Conservation (phyloP, 1,139 yeast genomes). For the Scheffersomyces stambukii region DNA sequence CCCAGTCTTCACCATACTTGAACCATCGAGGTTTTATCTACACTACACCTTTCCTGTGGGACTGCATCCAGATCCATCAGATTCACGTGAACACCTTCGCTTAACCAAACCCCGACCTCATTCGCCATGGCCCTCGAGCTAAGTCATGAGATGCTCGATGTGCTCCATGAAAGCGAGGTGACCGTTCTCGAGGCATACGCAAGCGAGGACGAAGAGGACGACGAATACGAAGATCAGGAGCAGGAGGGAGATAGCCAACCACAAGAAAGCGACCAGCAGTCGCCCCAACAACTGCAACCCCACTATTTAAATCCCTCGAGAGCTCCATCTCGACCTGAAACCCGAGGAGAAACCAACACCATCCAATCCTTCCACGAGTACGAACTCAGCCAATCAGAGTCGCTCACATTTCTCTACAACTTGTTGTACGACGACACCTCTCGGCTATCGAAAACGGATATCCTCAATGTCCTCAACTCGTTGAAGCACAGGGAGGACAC, state of each 20-base stretch:
- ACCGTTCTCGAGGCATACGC: constrained; percentile 1
- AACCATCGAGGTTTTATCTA: too few relatives aligned
- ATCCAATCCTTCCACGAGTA: constrained; percentile 23
- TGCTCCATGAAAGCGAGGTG: too few relatives aligned
- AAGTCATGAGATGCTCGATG: too few relatives aligned
- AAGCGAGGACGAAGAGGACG: constrained; percentile 3
- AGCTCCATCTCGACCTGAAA: too few relatives aligned
- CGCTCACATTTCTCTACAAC: constrained; percentile 37
- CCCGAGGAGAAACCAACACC: constrained; percentile 2
- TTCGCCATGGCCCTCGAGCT: too few relatives aligned
- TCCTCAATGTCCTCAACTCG: constrained; percentile 30
- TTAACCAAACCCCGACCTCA: too few relatives aligned
- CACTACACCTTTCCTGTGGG: too few relatives aligned
- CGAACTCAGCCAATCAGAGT: constrained; percentile 39
- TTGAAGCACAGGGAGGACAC: constrained; percentile 33
- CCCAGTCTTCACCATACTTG: too few relatives aligned
- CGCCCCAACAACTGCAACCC: background rate
- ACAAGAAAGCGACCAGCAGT: background rate
- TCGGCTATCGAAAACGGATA: constrained; percentile 31
- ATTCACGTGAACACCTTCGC: too few relatives aligned
- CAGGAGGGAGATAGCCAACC: background rate
- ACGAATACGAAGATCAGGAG: constrained; percentile 3
- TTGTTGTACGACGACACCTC: constrained; percentile 38
- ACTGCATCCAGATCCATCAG: too few relatives aligned
- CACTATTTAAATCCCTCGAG: too few relatives aligned